A percentile compares a stretch with the other conserved stretches of the same genome.
Conservation (phyloP, 2,329 filamentous ascomycete genomes). For the Fusarium buxicola region DNA sequence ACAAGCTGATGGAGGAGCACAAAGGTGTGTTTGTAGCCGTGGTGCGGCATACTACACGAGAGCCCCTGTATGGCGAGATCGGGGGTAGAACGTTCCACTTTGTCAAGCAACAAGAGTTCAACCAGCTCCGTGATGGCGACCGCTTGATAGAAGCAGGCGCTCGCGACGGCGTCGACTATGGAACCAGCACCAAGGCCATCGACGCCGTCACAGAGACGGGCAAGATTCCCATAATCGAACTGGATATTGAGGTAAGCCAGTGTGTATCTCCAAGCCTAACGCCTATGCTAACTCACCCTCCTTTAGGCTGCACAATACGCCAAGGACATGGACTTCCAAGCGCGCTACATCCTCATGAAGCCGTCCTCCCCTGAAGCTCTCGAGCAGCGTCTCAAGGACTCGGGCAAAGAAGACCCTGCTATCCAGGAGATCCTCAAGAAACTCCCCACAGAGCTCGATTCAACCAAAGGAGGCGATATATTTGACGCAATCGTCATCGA, state of each 20-base stretch:
- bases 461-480: conserved; percentile 40
- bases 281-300: conserved; percentile 3
- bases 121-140: conserved; percentile 69
- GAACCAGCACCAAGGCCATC: conserved; percentile 65
- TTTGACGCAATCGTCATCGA: conserved; percentile 47
- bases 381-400: conserved; percentile 46
- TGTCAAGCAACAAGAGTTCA: conserved; percentile 66
- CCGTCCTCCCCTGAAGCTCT: conserved; percentile 51
- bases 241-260: conserved; percentile 63
- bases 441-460: conserved; percentile 42
- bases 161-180: conserved; percentile 63
- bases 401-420: conserved; percentile 39
- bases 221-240: conserved; percentile 69
- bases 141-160: conserved; percentile 68
- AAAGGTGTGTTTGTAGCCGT: conserved; percentile 73
- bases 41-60: conserved; percentile 66
- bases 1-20: conserved; percentile 71
- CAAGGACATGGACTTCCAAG: conserved; percentile 67
- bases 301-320: conserved; percentile 66
- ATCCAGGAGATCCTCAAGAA: conserved; percentile 43
- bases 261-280: not conserved
- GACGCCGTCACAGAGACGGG: conserved; percentile 63
- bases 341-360: conserved; percentile 66
- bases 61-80: conserved; percentile 61
- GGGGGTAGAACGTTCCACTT: conserved; percentile 66